phyloP scores from a whole-genome alignment of 2,329 filamentous ascomycete species.

The Exutisphaerella laricina region DNA sequence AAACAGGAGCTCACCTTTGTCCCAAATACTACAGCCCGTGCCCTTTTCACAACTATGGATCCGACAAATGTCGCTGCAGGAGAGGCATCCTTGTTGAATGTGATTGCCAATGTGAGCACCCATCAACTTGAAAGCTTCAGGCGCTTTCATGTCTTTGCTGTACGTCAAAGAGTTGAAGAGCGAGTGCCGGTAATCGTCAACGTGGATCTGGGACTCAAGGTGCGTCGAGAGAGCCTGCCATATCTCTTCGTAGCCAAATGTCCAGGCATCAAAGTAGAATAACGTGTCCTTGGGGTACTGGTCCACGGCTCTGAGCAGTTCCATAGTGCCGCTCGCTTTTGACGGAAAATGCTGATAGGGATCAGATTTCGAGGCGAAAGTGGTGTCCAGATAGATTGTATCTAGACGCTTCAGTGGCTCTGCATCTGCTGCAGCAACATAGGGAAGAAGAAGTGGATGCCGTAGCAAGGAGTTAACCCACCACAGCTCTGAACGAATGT shows the following conservation, averaged over 20 bases:
- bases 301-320: conserved; percentile 64
- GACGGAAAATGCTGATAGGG: conserved; percentile 51
- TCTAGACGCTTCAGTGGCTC: conserved; percentile 62
- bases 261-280: conserved; percentile 86
- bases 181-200: conserved; percentile 71
- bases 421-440: conserved; percentile 40
- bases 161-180: conserved; percentile 61
- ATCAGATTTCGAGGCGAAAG: conserved; percentile 55
- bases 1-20: conserved; percentile 26
- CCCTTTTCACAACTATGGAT: conserved; percentile 85
- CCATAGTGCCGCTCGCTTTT: conserved; percentile 68
- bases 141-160: conserved; percentile 36
- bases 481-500: conserved; percentile 80
- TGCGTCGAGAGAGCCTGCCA: conserved; percentile 75
- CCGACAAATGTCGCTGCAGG: conserved; percentile 51
- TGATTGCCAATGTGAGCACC: conserved; percentile 73
- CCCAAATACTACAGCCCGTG: conserved; percentile 52
- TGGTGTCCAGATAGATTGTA: conserved; percentile 85
- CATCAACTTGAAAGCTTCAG: conserved; percentile 62
- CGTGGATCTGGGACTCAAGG: conserved; percentile 66
- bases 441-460: conserved; percentile 69
- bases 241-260: conserved; percentile 87
- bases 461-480: conserved; percentile 70
- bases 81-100: conserved; percentile 65
- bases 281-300: conserved; percentile 66